Percentiles rank a stretch among this genome's conserved stretches.
phyloP scores from a whole-genome alignment of 2,329 filamentous ascomycete species.

The Talaromyces islandicus region DNA sequence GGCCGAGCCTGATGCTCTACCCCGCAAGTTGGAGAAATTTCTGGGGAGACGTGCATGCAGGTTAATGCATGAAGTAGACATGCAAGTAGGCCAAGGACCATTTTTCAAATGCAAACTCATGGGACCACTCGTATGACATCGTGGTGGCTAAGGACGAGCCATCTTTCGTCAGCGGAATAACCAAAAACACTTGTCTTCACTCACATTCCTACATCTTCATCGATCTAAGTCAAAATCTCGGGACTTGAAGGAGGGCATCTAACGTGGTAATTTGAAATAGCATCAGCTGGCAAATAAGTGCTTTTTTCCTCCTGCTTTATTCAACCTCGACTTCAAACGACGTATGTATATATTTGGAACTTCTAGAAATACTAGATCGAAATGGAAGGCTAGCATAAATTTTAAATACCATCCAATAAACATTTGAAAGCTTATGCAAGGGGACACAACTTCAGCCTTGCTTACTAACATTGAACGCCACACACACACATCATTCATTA shows the following conservation, averaged over 20 bases:
- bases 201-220: not conserved
- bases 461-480: not conserved
- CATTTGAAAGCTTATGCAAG: not conserved
- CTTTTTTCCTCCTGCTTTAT: not conserved
- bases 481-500: too few species aligned
- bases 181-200: not conserved
- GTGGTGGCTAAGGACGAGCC: not conserved
- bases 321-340: not conserved
- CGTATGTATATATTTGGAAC: not conserved
- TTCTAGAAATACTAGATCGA: not conserved
- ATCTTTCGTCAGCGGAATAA: not conserved
- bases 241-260: constrained; percentile 34
- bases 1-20: not conserved
- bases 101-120: not conserved
- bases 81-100: not conserved
- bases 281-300: not conserved
- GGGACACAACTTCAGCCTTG: not conserved
- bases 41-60: not conserved
- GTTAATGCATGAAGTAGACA: not conserved
- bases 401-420: not conserved
- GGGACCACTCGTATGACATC: not conserved
- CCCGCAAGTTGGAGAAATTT: not conserved
- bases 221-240: constrained; percentile 27
- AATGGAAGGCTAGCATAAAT: not conserved
- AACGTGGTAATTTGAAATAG: constrained; percentile 20